A percentile compares a stretch with the other conserved stretches of the same genome.
Conservation (phyloP, 257 asterid species). For the Linderniella brevidens region DNA sequence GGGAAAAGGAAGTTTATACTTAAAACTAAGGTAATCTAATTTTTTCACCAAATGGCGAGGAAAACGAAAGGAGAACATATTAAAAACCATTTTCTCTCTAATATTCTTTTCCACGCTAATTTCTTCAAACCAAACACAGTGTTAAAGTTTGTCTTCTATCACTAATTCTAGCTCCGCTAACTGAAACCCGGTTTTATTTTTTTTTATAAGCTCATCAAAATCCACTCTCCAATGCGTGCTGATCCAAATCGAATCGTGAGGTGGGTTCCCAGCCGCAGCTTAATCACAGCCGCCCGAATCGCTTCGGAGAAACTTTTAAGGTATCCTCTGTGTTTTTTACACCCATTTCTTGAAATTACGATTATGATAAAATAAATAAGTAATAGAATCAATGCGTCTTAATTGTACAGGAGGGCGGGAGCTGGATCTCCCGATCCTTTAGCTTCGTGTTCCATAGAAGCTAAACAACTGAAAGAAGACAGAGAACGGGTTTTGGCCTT, state of each 20-base stretch:
- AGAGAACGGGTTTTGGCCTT: slow-evolving; percentile 8
- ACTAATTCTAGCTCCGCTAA: neutral
- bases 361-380: too few relatives aligned
- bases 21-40: too few relatives aligned
- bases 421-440: slow-evolving; percentile 66
- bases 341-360: neutral
- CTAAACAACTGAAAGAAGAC: slow-evolving; percentile 31
- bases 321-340: slow-evolving; percentile 14
- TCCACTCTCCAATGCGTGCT: slow-evolving; percentile 91
- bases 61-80: too few relatives aligned
- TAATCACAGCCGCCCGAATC: slow-evolving; percentile 55
- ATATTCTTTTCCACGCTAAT: too few relatives aligned
- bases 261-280: slow-evolving; percentile 55
- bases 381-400: too few relatives aligned
- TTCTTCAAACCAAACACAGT: too few relatives aligned
- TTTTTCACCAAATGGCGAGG: too few relatives aligned
- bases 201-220: slow-evolving; percentile 53
- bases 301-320: slow-evolving; percentile 69
- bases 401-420: slow-evolving; percentile 42
- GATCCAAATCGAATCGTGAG: slow-evolving; percentile 69
- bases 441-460: slow-evolving; percentile 51
- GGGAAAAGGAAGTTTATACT: too few relatives aligned
- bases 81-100: too few relatives aligned
- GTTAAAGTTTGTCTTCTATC: too few relatives aligned
- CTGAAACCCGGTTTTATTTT: neutral